Base-by-base conservation (phyloP, 2,329 filamentous ascomycete species). In the Reticulascus tulasneorum region DNA sequence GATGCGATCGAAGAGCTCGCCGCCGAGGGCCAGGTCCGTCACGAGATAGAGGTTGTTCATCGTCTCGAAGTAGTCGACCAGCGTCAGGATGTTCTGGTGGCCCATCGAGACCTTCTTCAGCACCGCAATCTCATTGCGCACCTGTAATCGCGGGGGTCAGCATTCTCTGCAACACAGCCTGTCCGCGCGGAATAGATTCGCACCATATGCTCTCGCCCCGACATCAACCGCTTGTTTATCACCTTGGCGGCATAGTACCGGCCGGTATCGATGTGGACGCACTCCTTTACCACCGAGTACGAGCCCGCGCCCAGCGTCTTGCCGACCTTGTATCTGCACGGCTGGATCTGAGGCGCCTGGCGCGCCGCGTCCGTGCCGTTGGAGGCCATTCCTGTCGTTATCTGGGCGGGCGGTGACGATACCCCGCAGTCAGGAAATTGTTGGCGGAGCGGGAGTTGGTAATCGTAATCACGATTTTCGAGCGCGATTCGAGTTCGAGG, bases 21-120 rank as follows among this genome's bases (percentile, higher is more conserved):
- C 93, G 46, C 93, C 93, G 13, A 97, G 81, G 13, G 93, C 93
- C 21, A 98, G 84, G 56, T 98, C 93, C 27, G 93, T 97, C 33
- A 98, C 93, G 23, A 98, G 82, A 62, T 98, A 98, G 48, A 98
- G 77, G 65, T 98, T 98, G 69, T 98, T 97, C 86, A 96, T 94
- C 7, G 93, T 98, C 69, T 98, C 93, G 58, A 98, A 98, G 66
- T 97, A 98, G 69, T 98, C 93, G 53, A 97, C 93, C 40, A 98
- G 75, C 2, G 93, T 98, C 44, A 98, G 70, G 59, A 98, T 97
- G 59, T 98, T 98, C 62, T 93, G 87, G 66, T 98, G 91, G 37
- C 93, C 93, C 86, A 98, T 95, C 2, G 91, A 97, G n/a, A 98
- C 91, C 55, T 84, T 84, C 64, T 97, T 97, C 49, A 98, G 75